These are phyloP conservation scores for Lentinula edodes DNA, from an alignment of 768 basidiomycete genomes.

Conservation along the genomic window DNA sequence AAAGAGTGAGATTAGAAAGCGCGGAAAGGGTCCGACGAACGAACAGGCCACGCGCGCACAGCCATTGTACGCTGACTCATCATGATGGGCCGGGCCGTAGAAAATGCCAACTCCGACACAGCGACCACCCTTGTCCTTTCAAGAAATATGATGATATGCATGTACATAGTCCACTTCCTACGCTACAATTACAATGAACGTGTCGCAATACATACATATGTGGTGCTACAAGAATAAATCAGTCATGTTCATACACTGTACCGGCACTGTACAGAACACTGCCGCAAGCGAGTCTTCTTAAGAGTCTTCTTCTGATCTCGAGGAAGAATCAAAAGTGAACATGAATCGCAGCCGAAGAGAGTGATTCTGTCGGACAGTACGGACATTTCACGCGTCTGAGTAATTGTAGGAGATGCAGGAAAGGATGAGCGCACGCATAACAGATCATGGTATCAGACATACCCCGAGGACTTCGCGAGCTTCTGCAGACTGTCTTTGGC, in stretches of 20 bases:
- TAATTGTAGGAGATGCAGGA: slow-evolving; percentile 7
- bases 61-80: background rate
- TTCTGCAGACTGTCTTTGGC: slow-evolving; percentile 88
- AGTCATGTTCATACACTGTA: too few relatives aligned
- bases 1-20: background rate
- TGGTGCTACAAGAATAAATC: too few relatives aligned
- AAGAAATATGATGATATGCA: too few relatives aligned
- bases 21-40: background rate
- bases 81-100: background rate
- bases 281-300: background rate
- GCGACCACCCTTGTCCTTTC: too few relatives aligned
- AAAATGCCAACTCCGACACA: background rate
- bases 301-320: background rate
- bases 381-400: slow-evolving; percentile 90
- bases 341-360: slow-evolving; percentile 45
- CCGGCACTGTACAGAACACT: too few relatives aligned
- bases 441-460: slow-evolving; percentile 10
- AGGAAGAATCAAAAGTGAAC: slow-evolving; percentile 51
- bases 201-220: too few relatives aligned
- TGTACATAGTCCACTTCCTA: too few relatives aligned
- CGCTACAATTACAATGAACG: too few relatives aligned
- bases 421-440: background rate
- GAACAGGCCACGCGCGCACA: background rate
- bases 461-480: slow-evolving; percentile 81
- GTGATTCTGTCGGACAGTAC: slow-evolving; percentile 87